Conservation (phyloP, 176 grass and related monocot species). For the Zoysia japonica region DNA sequence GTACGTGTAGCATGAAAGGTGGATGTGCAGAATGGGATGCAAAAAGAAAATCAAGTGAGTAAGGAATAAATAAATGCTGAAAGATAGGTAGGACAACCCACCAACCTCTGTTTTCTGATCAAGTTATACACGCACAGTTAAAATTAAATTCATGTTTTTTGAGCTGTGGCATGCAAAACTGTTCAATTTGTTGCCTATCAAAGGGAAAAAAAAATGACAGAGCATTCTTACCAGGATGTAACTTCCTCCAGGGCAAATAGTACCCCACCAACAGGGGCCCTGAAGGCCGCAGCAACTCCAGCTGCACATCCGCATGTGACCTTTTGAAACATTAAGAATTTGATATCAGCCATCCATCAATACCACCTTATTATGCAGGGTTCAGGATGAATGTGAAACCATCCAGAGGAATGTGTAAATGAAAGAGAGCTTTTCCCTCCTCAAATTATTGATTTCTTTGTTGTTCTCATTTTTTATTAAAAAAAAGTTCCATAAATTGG, state of each 20-base stretch:
- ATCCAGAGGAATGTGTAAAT: conserved; percentile 3
- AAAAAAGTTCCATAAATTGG: neutral
- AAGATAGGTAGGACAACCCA: neutral
- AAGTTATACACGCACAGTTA: neutral
- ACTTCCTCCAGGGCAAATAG: conserved; percentile 95
- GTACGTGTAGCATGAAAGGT: neutral
- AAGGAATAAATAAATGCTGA: neutral
- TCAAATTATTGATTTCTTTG: neutral
- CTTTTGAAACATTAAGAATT: conserved; percentile 86
- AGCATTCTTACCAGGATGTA: conserved; percentile 80
- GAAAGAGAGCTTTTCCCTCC: neutral
- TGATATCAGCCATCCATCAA: conserved; percentile 30
- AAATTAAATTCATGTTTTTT: neutral
- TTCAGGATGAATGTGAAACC: neutral
- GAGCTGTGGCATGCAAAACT: neutral
- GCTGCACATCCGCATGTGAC: conserved; percentile 99
- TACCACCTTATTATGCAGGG: conserved; percentile 1
- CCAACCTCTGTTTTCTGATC: neutral
- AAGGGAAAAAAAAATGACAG: neutral
- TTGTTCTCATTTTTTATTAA: neutral
- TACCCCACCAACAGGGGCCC: conserved; percentile 98
- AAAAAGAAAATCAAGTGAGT: neutral
- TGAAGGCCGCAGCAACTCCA: conserved; percentile 99
- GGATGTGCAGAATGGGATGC: neutral
- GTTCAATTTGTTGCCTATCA: neutral